Conservation (phyloP, 306 rosid genomes). For the Prinsepia uniflora region DNA sequence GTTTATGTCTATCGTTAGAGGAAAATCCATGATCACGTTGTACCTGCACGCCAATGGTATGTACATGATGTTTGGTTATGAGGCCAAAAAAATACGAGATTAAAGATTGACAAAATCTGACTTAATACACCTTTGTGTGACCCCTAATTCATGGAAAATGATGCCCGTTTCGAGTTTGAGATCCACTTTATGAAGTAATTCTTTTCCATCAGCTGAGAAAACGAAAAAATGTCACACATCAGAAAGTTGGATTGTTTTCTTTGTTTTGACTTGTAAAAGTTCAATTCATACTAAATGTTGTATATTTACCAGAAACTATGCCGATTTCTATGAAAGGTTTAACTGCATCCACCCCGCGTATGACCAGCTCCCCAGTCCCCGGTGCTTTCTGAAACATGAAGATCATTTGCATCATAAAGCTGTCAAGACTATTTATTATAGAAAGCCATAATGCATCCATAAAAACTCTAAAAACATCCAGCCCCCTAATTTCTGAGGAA, state of each 20-base stretch:
- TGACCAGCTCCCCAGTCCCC: constrained; percentile 52
- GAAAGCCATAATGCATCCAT: too few species aligned
- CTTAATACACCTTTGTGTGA: constrained; percentile 50
- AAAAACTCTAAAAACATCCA: too few species aligned
- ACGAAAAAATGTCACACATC: neutral
- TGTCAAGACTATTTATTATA: too few species aligned
- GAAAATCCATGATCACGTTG: constrained; percentile 65
- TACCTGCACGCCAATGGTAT: constrained; percentile 34
- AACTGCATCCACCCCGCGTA: constrained; percentile 43
- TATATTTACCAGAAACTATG: constrained; percentile 54
- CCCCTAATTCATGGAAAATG: constrained; percentile 61
- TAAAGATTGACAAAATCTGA: neutral
- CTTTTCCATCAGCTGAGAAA: constrained; percentile 58
- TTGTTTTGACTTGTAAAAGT: neutral
- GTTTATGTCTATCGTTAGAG: constrained; percentile 51
- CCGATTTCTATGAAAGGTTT: constrained; percentile 59
- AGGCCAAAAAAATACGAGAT: neutral
- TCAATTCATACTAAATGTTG: neutral
- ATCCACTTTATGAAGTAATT: constrained; percentile 53
- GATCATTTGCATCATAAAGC: too few species aligned
- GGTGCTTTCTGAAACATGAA: constrained; percentile 50
- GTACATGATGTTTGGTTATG: neutral
- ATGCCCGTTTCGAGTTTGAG: constrained; percentile 45
- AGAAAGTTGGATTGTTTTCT: neutral
- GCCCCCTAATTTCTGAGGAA: too few species aligned